These are phyloP conservation scores for Dicorynia guianensis DNA, from an alignment of 306 rosid genomes.

Conservation along the genomic window DNA sequence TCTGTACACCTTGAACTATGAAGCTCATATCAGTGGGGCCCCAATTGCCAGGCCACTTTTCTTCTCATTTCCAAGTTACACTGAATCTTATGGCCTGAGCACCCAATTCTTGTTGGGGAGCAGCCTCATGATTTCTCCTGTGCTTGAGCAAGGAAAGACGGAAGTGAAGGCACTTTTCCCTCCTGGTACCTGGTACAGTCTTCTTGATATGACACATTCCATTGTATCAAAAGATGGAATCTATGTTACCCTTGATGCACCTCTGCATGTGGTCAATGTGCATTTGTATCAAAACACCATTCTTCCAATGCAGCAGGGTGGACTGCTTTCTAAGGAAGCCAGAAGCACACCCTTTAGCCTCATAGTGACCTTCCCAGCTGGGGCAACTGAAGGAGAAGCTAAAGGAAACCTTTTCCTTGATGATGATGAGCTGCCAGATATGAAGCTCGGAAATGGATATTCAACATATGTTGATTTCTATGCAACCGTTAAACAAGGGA, in stretches of 20 bases:
- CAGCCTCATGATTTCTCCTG: slow-evolving; percentile 65
- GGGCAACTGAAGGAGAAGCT: slow-evolving; percentile 53
- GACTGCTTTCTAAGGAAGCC: slow-evolving; percentile 62
- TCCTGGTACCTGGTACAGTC: slow-evolving; percentile 63
- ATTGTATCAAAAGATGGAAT: slow-evolving; percentile 46
- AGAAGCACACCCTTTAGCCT: slow-evolving; percentile 61
- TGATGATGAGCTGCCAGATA: slow-evolving; percentile 63
- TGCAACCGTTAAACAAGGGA: slow-evolving; percentile 50
- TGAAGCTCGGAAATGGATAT: slow-evolving; percentile 57
- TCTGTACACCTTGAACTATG: slow-evolving; percentile 59
- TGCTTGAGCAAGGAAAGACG: slow-evolving; percentile 45
- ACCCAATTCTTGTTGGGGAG: slow-evolving; percentile 60
- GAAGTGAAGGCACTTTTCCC: slow-evolving; percentile 62
- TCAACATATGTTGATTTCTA: slow-evolving; percentile 57
- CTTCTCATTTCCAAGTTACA: slow-evolving; percentile 68
- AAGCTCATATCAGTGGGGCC: slow-evolving; percentile 58
- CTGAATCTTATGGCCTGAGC: slow-evolving; percentile 50
- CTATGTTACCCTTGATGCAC: slow-evolving; percentile 48
- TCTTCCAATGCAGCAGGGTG: slow-evolving; percentile 73
- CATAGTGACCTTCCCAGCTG: slow-evolving; percentile 58
- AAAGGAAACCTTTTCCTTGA: slow-evolving; percentile 63
- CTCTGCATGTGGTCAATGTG: slow-evolving; percentile 53
- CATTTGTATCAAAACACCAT: slow-evolving; percentile 57
- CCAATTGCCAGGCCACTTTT: slow-evolving; percentile 69
- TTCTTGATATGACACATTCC: slow-evolving; percentile 52